phyloP scores from a whole-genome alignment of 257 asterid species.

The Solanum neorickii region DNA sequence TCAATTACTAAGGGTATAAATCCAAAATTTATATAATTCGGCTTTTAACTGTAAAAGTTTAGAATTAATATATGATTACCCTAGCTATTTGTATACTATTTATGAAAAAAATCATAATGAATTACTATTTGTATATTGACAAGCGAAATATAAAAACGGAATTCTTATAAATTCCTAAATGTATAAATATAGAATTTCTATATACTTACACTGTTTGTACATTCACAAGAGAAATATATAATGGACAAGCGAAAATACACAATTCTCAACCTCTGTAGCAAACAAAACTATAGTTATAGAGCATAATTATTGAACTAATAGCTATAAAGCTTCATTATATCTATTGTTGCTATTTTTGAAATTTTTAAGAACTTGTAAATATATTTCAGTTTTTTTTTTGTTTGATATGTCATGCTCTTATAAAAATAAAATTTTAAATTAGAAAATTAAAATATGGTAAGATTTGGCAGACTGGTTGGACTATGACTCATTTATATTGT shows the following conservation, averaged over 20 bases:
- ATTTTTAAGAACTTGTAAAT: not conserved
- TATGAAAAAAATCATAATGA: too few relatives aligned
- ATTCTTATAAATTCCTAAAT: too few relatives aligned
- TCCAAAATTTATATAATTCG: too few relatives aligned
- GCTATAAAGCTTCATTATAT: too few relatives aligned
- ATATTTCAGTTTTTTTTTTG: not conserved
- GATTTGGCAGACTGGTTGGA: not conserved
- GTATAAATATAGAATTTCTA: too few relatives aligned
- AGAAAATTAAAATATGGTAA: not conserved
- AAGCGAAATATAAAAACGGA: not conserved
- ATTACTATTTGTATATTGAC: not conserved
- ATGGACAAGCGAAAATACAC: not conserved
- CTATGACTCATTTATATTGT: not conserved
- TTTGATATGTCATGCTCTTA: not conserved
- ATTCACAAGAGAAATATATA: not conserved
- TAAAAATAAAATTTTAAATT: not conserved
- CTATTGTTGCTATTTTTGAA: not conserved
- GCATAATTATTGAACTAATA: too few relatives aligned
- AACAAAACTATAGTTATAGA: too few relatives aligned
- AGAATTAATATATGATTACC: too few relatives aligned
- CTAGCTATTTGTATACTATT: not conserved
- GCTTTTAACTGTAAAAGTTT: too few relatives aligned
- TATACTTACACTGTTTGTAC: too few relatives aligned
- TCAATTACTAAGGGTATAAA: rapidly evolving
- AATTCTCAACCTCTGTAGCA: not conserved